These are phyloP conservation scores for Pichia inconspicua DNA, from an alignment of 1,139 yeast genomes.

Conservation along the genomic window DNA sequence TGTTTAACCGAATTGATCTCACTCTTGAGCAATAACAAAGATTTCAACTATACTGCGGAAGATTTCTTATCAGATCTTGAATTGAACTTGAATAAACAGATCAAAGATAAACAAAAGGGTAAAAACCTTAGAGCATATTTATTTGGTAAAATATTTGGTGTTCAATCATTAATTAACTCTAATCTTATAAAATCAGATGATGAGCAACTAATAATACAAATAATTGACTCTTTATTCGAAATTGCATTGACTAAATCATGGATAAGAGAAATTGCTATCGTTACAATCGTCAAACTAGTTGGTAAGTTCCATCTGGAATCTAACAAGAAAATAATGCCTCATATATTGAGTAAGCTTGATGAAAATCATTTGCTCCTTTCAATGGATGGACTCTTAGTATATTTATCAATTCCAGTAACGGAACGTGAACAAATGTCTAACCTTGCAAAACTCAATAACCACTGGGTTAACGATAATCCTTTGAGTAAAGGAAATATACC, in stretches of 20 bases:
- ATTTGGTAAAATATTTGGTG: constrained; percentile 81
- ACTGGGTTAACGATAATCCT: constrained; percentile 76
- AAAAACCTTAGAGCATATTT: constrained; percentile 73
- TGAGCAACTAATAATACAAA: constrained; percentile 26
- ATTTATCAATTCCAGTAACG: constrained; percentile 40
- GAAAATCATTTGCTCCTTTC: constrained; percentile 53
- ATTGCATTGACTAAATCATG: constrained; percentile 66
- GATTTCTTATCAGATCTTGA: constrained; percentile 38
- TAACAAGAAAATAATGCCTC: constrained; percentile 13
- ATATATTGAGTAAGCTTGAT: constrained; percentile 33
- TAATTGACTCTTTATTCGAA: constrained; percentile 38
- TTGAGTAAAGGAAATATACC: constrained; percentile 59
- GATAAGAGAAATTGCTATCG: constrained; percentile 78
- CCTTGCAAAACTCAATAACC: constrained; percentile 24
- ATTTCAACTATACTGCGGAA: constrained; percentile 28
- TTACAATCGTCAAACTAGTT: constrained; percentile 50
- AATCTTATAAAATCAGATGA: background rate
- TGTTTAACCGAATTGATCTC: constrained; percentile 69
- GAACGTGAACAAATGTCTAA: constrained; percentile 28
- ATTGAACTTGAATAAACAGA: constrained; percentile 29
- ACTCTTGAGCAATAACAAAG: constrained; percentile 31
- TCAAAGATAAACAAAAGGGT: constrained; percentile 54
- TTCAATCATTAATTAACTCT: constrained; percentile 66
- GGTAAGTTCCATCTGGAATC: constrained; percentile 7
- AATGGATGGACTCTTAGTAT: constrained; percentile 75